Evolutionary conservation across 306 rosid genomes (phyloP).

Genomic region (Geum urbanum): DNA sequence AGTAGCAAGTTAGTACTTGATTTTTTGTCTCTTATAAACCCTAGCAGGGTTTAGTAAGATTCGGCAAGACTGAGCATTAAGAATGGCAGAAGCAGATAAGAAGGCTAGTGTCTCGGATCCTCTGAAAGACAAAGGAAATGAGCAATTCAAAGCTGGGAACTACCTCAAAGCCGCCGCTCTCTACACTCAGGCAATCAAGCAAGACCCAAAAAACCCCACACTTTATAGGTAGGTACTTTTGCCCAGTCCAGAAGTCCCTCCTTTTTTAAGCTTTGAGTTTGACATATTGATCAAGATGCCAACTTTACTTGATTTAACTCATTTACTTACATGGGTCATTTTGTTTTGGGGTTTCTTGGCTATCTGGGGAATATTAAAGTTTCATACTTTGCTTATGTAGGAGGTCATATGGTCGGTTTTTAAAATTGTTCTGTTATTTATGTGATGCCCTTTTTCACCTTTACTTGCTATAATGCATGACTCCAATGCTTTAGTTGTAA

Average conservation of each 20-base stretch:
- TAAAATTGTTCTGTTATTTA: neutral
- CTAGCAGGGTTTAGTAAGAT: neutral
- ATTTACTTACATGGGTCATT: neutral
- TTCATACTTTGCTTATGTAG: slow-evolving; percentile 1
- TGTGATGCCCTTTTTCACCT: neutral
- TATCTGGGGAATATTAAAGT: neutral
- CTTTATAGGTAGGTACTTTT: slow-evolving; percentile 62
- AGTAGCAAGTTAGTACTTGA: neutral
- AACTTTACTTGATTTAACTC: neutral
- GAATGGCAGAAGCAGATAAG: slow-evolving; percentile 56
- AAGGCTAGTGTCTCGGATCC: slow-evolving; percentile 36
- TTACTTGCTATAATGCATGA: neutral
- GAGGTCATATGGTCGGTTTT: neutral
- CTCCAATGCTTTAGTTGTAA: too few relatives aligned
- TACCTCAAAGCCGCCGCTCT: slow-evolving; percentile 92
- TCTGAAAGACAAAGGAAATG: slow-evolving; percentile 88
- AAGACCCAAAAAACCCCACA: slow-evolving; percentile 79
- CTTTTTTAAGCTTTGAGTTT: neutral
- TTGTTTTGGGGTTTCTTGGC: neutral
- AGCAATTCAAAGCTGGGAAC: slow-evolving; percentile 84
- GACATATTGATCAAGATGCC: neutral
- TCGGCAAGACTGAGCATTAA: slow-evolving; percentile 4
- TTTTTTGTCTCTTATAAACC: slow-evolving; percentile 9
- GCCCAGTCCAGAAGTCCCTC: neutral
- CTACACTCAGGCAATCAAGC: slow-evolving; percentile 95